These are phyloP conservation scores for Marasmius tenuissimus DNA, from an alignment of 1,284 basidiomycete genomes.

Conservation along the genomic window DNA sequence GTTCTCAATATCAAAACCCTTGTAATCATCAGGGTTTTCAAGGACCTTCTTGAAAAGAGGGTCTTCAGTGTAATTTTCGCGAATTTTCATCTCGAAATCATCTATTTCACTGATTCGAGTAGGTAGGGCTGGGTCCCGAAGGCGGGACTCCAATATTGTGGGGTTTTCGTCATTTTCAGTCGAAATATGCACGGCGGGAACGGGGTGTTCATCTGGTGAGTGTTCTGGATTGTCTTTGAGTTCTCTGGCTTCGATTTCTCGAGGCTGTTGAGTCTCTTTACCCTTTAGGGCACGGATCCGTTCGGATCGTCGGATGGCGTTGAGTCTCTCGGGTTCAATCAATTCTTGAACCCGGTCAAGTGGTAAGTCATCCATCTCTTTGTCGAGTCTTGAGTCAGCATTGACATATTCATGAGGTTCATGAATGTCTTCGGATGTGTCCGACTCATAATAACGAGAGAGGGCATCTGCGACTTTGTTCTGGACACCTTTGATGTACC, in stretches of 20 bases:
- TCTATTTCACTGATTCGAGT: too few relatives aligned
- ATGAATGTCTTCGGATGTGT: slow-evolving; percentile 18
- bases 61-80: too few relatives aligned
- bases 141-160: too few relatives aligned
- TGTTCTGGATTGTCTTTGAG: background rate
- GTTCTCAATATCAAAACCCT: too few relatives aligned
- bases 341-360: slow-evolving; percentile 5
- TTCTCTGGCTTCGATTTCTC: background rate
- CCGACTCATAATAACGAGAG: slow-evolving; percentile 30
- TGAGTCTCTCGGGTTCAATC: background rate
- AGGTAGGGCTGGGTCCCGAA: too few relatives aligned
- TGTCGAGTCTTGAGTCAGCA: slow-evolving; percentile 26
- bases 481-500: slow-evolving; percentile 28
- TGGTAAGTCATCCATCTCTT: slow-evolving; percentile 24
- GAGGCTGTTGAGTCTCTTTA: background rate
- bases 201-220: background rate
- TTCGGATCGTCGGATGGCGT: background rate
- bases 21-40: too few relatives aligned
- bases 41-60: too few relatives aligned
- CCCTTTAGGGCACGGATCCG: slow-evolving; percentile 1
- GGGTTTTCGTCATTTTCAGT: too few relatives aligned
- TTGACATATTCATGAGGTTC: slow-evolving; percentile 24
- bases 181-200: background rate
- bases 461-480: slow-evolving; percentile 34
- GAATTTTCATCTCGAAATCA: too few relatives aligned